phyloP scores from a whole-genome alignment of 805 yeast genomes.

The Cyberlindnera lachancei region DNA sequence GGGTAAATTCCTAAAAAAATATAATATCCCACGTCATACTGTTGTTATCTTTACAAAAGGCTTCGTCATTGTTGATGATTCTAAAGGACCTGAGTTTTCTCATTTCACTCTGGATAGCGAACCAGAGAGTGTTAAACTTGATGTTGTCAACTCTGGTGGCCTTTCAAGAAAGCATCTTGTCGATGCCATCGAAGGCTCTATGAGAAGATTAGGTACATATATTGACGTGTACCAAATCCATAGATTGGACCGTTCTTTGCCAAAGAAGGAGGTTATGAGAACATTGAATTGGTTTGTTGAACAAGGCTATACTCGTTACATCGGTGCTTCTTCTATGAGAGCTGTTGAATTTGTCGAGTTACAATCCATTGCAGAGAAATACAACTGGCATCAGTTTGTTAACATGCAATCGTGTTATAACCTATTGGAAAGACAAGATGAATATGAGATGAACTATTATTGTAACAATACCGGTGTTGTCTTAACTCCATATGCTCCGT shows the following conservation, averaged over 20 bases:
- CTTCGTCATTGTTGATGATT: constrained; percentile 5
- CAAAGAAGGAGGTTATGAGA: constrained; percentile 43
- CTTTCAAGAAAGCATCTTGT: constrained; percentile 38
- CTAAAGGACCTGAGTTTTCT: constrained; percentile 3
- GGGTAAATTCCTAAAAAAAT: constrained; percentile 45
- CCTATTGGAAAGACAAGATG: constrained; percentile 46
- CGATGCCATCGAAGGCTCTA: constrained; percentile 33
- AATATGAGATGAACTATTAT: constrained; percentile 50
- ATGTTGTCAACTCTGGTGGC: constrained; percentile 27
- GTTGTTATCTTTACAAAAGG: constrained; percentile 46
- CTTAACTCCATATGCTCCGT: constrained; percentile 53
- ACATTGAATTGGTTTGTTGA: constrained; percentile 43
- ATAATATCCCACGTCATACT: constrained; percentile 43
- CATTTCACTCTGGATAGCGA: constrained; percentile 4
- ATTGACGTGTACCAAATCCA: constrained; percentile 46
- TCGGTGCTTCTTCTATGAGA: constrained; percentile 58
- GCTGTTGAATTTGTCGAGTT: constrained; percentile 29
- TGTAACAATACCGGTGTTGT: constrained; percentile 45
- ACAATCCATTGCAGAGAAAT: constrained; percentile 47
- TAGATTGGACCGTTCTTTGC: constrained; percentile 36
- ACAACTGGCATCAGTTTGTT: constrained; percentile 51
- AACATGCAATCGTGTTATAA: constrained; percentile 54
- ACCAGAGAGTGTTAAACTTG: constrained; percentile 3
- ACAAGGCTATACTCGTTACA: constrained; percentile 39
- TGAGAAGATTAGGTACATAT: constrained; percentile 36